A percentile compares a stretch with the other conserved stretches of the same genome.
These are phyloP conservation scores for Cercospora sp. DNA, from an alignment of 2,329 filamentous ascomycete species.

Conservation along the genomic window DNA sequence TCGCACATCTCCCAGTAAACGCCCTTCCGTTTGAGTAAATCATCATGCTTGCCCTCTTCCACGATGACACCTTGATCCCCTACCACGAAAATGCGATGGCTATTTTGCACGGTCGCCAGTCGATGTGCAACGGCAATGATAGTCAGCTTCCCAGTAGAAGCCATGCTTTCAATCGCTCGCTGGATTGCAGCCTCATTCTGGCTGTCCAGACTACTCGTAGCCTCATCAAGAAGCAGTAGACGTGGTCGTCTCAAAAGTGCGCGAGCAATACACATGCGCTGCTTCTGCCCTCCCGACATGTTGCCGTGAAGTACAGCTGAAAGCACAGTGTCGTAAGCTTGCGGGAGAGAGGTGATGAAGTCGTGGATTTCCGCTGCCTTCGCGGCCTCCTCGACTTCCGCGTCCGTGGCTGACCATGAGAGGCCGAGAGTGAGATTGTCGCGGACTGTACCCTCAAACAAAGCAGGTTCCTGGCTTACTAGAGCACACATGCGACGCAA, in stretches of 20 bases:
- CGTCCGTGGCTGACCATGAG: conserved; percentile 48
- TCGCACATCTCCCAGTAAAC: too few relatives aligned
- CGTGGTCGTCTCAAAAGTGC: conserved; percentile 45
- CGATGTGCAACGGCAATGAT: conserved; percentile 49
- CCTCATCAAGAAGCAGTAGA: conserved; percentile 45
- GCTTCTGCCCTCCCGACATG: conserved; percentile 46
- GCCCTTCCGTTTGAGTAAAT: too few relatives aligned
- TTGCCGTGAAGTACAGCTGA: conserved; percentile 41
- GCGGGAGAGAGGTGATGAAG: conserved; percentile 58
- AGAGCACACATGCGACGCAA: conserved; percentile 47
- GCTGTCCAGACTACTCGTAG: conserved; percentile 45
- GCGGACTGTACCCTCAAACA: conserved; percentile 47
- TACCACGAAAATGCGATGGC: too few relatives aligned
- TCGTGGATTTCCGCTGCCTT: conserved; percentile 70
- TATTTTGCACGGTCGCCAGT: conserved; percentile 39
- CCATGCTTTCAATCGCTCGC: conserved; percentile 40
- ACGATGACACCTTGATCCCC: too few relatives aligned
- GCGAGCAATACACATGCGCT: conserved; percentile 45
- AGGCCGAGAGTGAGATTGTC: conserved; percentile 40
- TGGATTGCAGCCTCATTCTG: conserved; percentile 45
- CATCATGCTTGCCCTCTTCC: too few relatives aligned
- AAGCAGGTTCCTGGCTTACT: conserved; percentile 49
- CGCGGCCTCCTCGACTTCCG: conserved; percentile 66
- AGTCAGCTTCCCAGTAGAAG: conserved; percentile 32
- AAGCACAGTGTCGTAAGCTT: conserved; percentile 63